These are phyloP conservation scores for Pouteria glomerata DNA, from an alignment of 148 eudicot species.

Conservation along the genomic window DNA sequence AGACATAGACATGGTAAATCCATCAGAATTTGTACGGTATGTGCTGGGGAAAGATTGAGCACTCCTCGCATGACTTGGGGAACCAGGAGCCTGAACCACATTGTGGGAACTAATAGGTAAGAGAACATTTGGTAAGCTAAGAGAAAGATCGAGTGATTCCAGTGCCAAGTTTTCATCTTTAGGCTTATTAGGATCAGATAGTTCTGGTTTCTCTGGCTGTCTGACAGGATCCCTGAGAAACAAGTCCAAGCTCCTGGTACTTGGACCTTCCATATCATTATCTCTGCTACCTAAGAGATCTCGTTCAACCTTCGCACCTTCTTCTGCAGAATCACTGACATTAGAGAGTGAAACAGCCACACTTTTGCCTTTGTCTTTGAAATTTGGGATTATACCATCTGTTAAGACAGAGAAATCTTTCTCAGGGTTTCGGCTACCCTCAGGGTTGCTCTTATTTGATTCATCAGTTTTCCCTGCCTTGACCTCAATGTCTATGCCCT, in stretches of 20 bases:
- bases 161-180: constrained; percentile 58
- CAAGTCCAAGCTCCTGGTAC: constrained; percentile 71
- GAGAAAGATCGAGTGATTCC: constrained; percentile 86
- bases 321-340: constrained; percentile 30
- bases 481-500: constrained; percentile 32
- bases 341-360: constrained; percentile 44
- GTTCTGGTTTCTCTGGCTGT: constrained; percentile 41
- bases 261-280: constrained; percentile 63
- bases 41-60: constrained; percentile 74
- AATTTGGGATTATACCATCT: constrained; percentile 19
- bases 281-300: constrained; percentile 31
- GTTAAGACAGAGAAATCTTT: constrained; percentile 17
- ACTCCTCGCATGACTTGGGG: constrained; percentile 83
- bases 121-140: constrained; percentile 77
- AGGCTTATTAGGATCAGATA: constrained; percentile 21
- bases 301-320: constrained; percentile 31
- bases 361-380: constrained; percentile 84
- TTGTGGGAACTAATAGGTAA: constrained; percentile 51
- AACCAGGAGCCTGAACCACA: constrained; percentile 56
- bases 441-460: constrained; percentile 24
- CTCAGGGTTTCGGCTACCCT: constrained; percentile 32
- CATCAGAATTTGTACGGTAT: constrained; percentile 76
- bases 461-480: constrained; percentile 26
- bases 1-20: constrained; percentile 75
- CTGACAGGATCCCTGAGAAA: constrained; percentile 58